Percentiles rank a stretch among this genome's conserved stretches.
phyloP scores from a whole-genome alignment of 2,329 filamentous ascomycete species.

The Colletotrichum kahawae region DNA sequence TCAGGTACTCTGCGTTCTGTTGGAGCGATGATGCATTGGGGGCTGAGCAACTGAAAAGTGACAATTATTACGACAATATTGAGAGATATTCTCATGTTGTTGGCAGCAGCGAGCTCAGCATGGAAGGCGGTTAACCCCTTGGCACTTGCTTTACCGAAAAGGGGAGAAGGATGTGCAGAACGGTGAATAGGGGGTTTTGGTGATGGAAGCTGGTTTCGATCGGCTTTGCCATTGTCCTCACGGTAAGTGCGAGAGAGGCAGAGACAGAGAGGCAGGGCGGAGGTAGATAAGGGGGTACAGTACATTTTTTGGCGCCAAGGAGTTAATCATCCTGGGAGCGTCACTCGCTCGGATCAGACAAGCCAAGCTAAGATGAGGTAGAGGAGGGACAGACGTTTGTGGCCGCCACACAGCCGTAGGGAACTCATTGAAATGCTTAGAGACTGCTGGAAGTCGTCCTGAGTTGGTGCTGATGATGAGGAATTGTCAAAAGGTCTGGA shows the following conservation, averaged over 20 bases:
- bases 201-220: background rate
- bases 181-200: background rate
- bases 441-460: background rate
- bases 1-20: background rate
- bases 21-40: background rate
- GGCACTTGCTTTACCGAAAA: background rate
- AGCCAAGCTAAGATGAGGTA: conserved; percentile 5
- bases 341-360: conserved; percentile 18
- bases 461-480: conserved; percentile 2
- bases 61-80: background rate
- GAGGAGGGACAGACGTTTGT: background rate
- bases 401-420: background rate
- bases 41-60: background rate
- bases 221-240: background rate
- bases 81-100: background rate
- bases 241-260: background rate
- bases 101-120: background rate
- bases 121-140: background rate
- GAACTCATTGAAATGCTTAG: background rate
- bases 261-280: background rate
- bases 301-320: conserved; percentile 13
- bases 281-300: conserved; percentile 14
- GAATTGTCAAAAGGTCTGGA: background rate
- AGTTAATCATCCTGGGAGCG: conserved; percentile 16
- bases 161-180: background rate